Evolutionary conservation across 2,329 filamentous ascomycete species (phyloP), one percentile per base, ranked within the genome.

Genomic region (Mycosphaerella sp.): DNA sequence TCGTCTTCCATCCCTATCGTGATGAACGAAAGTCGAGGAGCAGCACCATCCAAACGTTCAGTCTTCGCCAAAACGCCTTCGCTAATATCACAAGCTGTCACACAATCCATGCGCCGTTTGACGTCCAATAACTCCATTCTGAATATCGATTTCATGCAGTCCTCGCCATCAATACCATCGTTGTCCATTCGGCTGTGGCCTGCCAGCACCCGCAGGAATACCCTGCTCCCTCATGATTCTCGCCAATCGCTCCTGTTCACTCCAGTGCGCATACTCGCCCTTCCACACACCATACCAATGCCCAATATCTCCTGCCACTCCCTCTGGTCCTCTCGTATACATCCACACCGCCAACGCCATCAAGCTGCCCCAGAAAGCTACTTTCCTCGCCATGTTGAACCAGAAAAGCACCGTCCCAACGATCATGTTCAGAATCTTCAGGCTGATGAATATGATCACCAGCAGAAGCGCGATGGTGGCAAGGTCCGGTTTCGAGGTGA

Each of bases 381-480:
- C 59, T 18, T 78, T 72, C 56, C 87, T 67, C 9, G 76, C 75
- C 49, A 95, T 65, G n/a, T 79, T 74, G 46, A 89, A 79, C 81
- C 88, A 89, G 73, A 84, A 94, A 64, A 89, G 73, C 52, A 95
- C 75, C 16, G 88, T 71, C 54, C 87, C 79, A 55, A 83, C 81
- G 14, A 89, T 73, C 72, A 86, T 85, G 66, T 84, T 78, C 57
- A 84, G 71, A 37, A 93, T 73, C 58, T 80, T 79, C 53, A 84
- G 70, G 10, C 75, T 77, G 50, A 90, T 66, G 64, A 89, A 74
- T 45, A 91, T 68, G 49, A 82, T 70, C 27, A 82, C 59, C 40
- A 84, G 70, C 3, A 87, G 72, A 7, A 83, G 62, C 12, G 75
- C 72, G 45, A 85, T 69, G 8, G 78, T 73, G 41, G 77, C 68